Base-by-base conservation (phyloP, 352 stramenopile genomes). In the Pythium myriotylum region DNA sequence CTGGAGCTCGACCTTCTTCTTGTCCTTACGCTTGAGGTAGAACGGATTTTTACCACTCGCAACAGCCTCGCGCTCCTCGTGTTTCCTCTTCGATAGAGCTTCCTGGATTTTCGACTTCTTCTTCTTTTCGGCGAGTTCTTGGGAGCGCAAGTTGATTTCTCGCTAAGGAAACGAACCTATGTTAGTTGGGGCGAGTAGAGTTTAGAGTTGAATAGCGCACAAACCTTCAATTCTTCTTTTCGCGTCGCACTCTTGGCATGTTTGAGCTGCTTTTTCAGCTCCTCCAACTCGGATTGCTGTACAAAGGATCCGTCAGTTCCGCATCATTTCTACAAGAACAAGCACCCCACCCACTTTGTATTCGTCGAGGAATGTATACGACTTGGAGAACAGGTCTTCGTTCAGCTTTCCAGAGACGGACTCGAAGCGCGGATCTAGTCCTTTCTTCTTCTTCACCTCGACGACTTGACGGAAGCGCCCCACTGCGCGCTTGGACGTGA, bases 11-110 rank as follows among this genome's bases (percentile, higher is more conserved):
- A 97, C 42, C 59, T 88, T 91, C 61, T 96, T 95, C 81, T 95
- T 95, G 77, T 97, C 91, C 56, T 94, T 96, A 59, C 83, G 79
- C 85, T 94, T 97, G 59, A 97, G 79, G 65, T 96, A 97, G 66
- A 94, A 97, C 13, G 90, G 79, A 48, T 82, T 91, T 70, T 97
- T 97, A 59, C 91, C 91, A 20, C 67, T 86, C 8, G 84, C 88
- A n/a, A 97, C 91, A 9, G 89, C 89, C 23, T 94, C 85, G 32
- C 87, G 76, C 67, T 97, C 91, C 41, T 93, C 84, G 35, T 79
- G 80, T 65, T 96, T 97, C 22, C 84, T 71, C 70, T 97, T 93
- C 16, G 73, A 81, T 45, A 91, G 58, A 19, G 73, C 84, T 20
- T 68, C 77, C 59, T 78, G 73, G 55, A 91, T 89, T 67, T 86